Percentiles rank a stretch among this genome's conserved stretches.
Evolutionary conservation across 2,329 filamentous ascomycete genomes (phyloP).

Genomic region (Hymenoscyphus occultus): DNA sequence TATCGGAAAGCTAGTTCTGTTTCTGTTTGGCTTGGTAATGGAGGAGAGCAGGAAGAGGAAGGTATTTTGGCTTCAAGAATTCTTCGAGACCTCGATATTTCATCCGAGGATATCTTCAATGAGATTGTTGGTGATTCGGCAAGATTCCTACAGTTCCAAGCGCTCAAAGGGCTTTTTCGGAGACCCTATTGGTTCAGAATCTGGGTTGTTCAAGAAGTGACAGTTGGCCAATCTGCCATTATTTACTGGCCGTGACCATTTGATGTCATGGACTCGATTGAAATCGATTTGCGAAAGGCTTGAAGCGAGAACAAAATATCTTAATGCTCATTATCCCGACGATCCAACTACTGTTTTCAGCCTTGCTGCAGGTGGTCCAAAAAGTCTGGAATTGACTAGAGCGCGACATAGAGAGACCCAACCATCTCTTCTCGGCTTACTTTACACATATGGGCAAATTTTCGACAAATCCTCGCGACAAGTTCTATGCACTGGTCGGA

Average conservation of each 20-base stretch:
- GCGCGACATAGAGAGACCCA: background rate
- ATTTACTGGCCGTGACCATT: conserved; percentile 15
- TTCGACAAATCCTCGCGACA: conserved; percentile 12
- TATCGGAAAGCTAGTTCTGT: conserved; percentile 14
- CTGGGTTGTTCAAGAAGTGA: conserved; percentile 20
- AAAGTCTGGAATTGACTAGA: conserved; percentile 7
- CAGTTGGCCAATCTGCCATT: conserved; percentile 6
- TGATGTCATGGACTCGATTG: conserved; percentile 14
- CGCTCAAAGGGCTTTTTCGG: conserved; percentile 13
- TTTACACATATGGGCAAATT: conserved; percentile 16
- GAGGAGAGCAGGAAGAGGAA: background rate
- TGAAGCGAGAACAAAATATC: background rate
- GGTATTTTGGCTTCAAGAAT: conserved; percentile 6
- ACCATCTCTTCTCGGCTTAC: conserved; percentile 10
- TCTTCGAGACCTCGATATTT: conserved; percentile 6
- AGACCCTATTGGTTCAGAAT: conserved; percentile 20
- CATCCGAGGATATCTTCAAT: background rate
- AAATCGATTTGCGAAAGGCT: conserved; percentile 8
- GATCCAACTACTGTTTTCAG: conserved; percentile 12
- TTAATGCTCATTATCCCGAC: conserved; percentile 11
- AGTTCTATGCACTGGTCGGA: conserved; percentile 20
- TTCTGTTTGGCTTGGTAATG: conserved; percentile 14
- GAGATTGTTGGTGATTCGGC: background rate
- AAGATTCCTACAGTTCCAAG: conserved; percentile 12
- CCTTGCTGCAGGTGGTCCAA: conserved; percentile 17